These are phyloP conservation scores for Skeletonema menzelii DNA, from an alignment of 108 stramenopile species.

Conservation along the genomic window DNA sequence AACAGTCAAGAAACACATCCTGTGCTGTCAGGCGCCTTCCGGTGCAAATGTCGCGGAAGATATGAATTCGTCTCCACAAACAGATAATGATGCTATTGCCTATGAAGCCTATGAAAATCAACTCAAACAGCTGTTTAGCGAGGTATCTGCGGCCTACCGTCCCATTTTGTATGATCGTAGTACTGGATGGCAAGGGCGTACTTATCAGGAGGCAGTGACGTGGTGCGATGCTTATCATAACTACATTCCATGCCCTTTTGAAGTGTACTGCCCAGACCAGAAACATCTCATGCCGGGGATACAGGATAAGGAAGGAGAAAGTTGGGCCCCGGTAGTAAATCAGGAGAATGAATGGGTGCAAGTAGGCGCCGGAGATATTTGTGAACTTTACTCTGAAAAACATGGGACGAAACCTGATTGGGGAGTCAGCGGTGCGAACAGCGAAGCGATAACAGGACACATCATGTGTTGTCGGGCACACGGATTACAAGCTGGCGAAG, in stretches of 20 bases:
- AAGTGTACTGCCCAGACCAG: slow-evolving; percentile 36
- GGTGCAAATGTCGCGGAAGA: neutral
- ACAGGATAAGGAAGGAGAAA: slow-evolving; percentile 25
- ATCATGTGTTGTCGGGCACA: slow-evolving; percentile 42
- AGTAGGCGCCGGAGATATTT: slow-evolving; percentile 23
- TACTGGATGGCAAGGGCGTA: slow-evolving; percentile 42
- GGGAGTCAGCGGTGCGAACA: slow-evolving; percentile 10
- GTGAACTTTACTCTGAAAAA: slow-evolving; percentile 28
- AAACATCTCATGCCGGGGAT: slow-evolving; percentile 8
- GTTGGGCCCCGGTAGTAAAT: slow-evolving; percentile 38
- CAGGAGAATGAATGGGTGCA: slow-evolving; percentile 45
- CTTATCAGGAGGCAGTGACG: slow-evolving; percentile 34
- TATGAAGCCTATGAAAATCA: neutral
- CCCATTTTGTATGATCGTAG: slow-evolving; percentile 34
- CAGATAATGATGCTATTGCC: neutral
- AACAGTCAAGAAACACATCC: neutral
- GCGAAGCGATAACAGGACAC: slow-evolving; percentile 36
- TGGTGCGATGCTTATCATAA: slow-evolving; percentile 28
- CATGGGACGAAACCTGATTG: slow-evolving; percentile 23
- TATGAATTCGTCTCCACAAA: neutral
- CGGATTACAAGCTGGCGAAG: slow-evolving; percentile 4
- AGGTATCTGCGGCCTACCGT: slow-evolving; percentile 29
- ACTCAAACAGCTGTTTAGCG: slow-evolving; percentile 13
- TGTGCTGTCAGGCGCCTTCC: neutral
- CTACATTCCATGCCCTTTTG: slow-evolving; percentile 39